phyloP scores from a whole-genome alignment of 768 basidiomycete species.

The Leccinum barrowsii region DNA sequence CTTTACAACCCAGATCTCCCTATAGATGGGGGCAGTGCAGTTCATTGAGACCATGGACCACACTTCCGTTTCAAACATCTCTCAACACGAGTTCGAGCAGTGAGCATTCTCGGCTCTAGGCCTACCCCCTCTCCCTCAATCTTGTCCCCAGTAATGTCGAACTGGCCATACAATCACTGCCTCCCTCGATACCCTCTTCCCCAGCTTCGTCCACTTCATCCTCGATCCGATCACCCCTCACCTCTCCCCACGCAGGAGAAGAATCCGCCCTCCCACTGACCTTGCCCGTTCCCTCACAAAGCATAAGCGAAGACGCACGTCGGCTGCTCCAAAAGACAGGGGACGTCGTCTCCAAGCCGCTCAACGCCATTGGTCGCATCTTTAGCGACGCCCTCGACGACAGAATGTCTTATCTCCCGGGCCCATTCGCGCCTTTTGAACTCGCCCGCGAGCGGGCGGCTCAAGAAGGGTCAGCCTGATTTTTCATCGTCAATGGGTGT shows the following conservation, averaged over 20 bases:
- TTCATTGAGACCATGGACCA: slow-evolving; percentile 99
- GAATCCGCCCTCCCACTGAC: slow-evolving; percentile 83
- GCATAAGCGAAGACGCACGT: slow-evolving; percentile 64
- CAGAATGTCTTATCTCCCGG: slow-evolving; percentile 60
- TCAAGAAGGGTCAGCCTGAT: slow-evolving; percentile 33
- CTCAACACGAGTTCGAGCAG: slow-evolving; percentile 90
- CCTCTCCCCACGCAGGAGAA: slow-evolving; percentile 69
- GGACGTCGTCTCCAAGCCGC: slow-evolving; percentile 84
- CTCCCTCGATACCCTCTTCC: slow-evolving; percentile 28
- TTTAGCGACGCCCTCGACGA: slow-evolving; percentile 81
- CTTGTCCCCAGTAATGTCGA: slow-evolving; percentile 51
- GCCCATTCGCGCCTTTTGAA: slow-evolving; percentile 68
- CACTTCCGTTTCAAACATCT: slow-evolving; percentile 88
- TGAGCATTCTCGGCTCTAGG: slow-evolving; percentile 27
- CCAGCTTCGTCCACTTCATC: slow-evolving; percentile 35
- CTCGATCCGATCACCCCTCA: slow-evolving; percentile 30
- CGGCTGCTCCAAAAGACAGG: slow-evolving; percentile 87
- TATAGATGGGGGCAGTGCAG: slow-evolving; percentile 90
- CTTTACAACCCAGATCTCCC: slow-evolving; percentile 4
- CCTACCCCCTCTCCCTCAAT: slow-evolving; percentile 5
- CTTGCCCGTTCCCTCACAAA: slow-evolving; percentile 43
- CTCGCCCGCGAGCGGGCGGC: slow-evolving; percentile 50
- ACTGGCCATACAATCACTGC: slow-evolving; percentile 49
- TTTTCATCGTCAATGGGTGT: background rate
- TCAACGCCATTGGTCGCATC: slow-evolving; percentile 86